Percentiles rank a stretch among this genome's conserved stretches.
Evolutionary conservation across 1,139 yeast genomes (phyloP).

Genomic region (Magnusiomyces paraingens): DNA sequence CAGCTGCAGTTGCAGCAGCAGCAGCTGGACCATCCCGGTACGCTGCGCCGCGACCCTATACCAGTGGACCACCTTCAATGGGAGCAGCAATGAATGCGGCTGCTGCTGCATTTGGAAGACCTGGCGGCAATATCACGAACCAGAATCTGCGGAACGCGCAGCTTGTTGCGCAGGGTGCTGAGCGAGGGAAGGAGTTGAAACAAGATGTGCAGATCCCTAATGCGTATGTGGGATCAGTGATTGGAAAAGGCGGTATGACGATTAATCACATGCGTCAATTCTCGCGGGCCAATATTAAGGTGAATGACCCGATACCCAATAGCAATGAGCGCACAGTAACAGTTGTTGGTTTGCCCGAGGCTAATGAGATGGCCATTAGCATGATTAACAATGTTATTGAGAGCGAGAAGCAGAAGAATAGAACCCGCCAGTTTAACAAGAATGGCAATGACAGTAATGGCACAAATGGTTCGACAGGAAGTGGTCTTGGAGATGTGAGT

Average conservation of each 20-base stretch:
- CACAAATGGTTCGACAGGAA: neutral
- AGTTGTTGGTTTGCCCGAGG: slow-evolving; percentile 60
- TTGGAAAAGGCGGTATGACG: slow-evolving; percentile 81
- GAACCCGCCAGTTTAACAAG: slow-evolving; percentile 1
- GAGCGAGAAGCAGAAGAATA: slow-evolving; percentile 40
- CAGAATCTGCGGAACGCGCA: slow-evolving; percentile 21
- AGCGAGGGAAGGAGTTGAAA: slow-evolving; percentile 44
- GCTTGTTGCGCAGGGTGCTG: slow-evolving; percentile 23
- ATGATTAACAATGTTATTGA: slow-evolving; percentile 72
- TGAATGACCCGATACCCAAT: slow-evolving; percentile 46
- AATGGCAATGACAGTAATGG: neutral
- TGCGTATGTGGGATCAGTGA: slow-evolving; percentile 72
- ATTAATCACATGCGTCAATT: slow-evolving; percentile 72
- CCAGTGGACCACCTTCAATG: too few species aligned
- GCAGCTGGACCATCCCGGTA: too few species aligned
- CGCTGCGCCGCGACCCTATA: too few species aligned
- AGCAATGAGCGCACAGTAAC: slow-evolving; percentile 54
- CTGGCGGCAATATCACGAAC: slow-evolving; percentile 2
- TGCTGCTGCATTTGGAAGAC: too few species aligned
- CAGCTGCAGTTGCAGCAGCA: too few species aligned
- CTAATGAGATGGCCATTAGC: slow-evolving; percentile 71
- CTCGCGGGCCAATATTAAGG: slow-evolving; percentile 70
- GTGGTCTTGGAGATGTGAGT: neutral
- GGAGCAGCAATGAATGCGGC: too few species aligned
- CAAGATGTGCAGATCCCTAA: slow-evolving; percentile 76